phyloP scores from a whole-genome alignment of 2,329 filamentous ascomycete species.

The Trichoderma atroviride region DNA sequence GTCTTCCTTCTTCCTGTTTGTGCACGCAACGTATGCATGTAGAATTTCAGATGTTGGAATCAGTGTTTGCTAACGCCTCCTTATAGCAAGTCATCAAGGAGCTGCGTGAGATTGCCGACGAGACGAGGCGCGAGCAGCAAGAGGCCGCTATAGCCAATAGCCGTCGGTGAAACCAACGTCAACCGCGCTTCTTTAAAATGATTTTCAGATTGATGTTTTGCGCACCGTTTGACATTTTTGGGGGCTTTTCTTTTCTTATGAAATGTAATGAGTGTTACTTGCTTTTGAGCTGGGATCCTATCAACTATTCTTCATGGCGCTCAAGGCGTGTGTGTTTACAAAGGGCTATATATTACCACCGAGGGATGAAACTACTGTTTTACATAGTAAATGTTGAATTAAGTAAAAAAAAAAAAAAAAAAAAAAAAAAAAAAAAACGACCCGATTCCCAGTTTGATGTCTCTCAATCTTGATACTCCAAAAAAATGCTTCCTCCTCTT shows the following conservation, averaged over 20 bases:
- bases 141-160: conserved; percentile 18
- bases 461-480: not conserved
- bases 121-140: conserved; percentile 44
- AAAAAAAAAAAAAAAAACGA: too few species aligned
- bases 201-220: not conserved
- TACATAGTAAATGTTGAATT: conserved; percentile 18
- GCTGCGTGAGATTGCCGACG: conserved; percentile 59
- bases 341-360: conserved; percentile 10
- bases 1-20: too few species aligned
- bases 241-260: not conserved
- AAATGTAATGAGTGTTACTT: not conserved
- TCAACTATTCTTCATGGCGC: conserved; percentile 13
- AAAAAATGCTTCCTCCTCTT: not conserved
- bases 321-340: not conserved
- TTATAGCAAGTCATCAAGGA: conserved; percentile 62
- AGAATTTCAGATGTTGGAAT: not conserved
- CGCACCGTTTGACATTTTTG: not conserved
- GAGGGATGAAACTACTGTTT: not conserved
- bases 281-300: conserved; percentile 13
- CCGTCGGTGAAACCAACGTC: conserved; percentile 8
- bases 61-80: not conserved
- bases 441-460: not conserved
- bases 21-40: not conserved
- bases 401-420: too few species aligned
- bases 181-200: not conserved